A percentile compares a stretch with the other conserved stretches of the same genome.
Evolutionary conservation across 345 rosid species (phyloP).

Genomic region (Heritiera littoralis): DNA sequence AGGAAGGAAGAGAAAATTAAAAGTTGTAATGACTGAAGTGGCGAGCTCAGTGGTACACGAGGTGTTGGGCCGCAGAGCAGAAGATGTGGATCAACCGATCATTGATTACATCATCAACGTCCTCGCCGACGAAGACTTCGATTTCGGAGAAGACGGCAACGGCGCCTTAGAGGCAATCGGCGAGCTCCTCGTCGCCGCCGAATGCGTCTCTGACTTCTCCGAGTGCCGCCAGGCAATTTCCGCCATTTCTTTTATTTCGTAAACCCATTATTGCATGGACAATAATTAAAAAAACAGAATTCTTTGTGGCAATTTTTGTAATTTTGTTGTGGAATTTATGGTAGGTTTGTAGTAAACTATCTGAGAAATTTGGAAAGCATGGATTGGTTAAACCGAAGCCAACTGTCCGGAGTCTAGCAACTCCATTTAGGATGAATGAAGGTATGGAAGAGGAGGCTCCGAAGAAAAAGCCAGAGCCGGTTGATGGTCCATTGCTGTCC

Average conservation of each 20-base stretch:
- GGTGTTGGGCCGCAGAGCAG: conserved; percentile 69
- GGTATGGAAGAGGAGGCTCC: conserved; percentile 93
- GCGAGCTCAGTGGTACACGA: conserved; percentile 90
- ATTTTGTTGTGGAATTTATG: conserved; percentile 6
- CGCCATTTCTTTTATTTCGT: not conserved
- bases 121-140: conserved; percentile 97
- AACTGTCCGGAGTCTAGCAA: conserved; percentile 81
- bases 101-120: conserved; percentile 94
- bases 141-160: conserved; percentile 88
- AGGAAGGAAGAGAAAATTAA: not conserved
- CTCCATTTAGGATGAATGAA: conserved; percentile 91
- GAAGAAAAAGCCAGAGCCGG: conserved; percentile 84
- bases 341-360: conserved; percentile 77
- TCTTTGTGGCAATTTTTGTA: not conserved
- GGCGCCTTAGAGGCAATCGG: conserved; percentile 93
- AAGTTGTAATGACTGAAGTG: conserved; percentile 69
- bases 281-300: no score
- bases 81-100: conserved; percentile 83
- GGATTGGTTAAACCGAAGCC: conserved; percentile 76
- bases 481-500: conserved; percentile 78
- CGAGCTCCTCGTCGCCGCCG: conserved; percentile 88
- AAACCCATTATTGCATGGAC: not conserved
- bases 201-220: conserved; percentile 73
- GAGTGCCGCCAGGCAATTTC: conserved; percentile 72
- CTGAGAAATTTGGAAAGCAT: conserved; percentile 91